Percentiles rank a stretch among this genome's conserved stretches.
Conservation (phyloP, 345 rosid species). For the Brassica nigra region DNA sequence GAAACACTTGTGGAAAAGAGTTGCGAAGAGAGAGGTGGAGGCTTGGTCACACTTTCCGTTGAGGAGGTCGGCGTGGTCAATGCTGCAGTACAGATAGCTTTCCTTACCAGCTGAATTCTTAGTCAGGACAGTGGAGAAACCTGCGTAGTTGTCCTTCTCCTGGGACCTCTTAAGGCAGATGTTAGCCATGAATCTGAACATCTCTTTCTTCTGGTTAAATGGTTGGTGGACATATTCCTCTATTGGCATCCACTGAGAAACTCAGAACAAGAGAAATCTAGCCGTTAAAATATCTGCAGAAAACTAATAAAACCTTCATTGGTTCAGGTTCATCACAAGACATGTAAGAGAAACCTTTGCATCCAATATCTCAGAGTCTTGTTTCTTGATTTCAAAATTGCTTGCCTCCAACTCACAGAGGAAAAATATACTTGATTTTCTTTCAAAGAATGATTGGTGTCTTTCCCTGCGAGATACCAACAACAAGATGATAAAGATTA, state of each 20-base stretch:
- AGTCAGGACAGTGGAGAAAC: constrained; percentile 49
- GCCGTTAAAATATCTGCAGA: neutral
- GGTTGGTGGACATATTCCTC: constrained; percentile 71
- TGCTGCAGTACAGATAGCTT: constrained; percentile 51
- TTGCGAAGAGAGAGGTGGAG: neutral
- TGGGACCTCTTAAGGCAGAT: constrained; percentile 51
- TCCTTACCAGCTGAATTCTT: constrained; percentile 49
- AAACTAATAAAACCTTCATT: neutral
- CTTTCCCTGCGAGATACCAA: constrained; percentile 49
- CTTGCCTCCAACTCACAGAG: constrained; percentile 53
- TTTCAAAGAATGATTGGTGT: constrained; percentile 48
- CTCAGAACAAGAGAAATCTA: neutral
- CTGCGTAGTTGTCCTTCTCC: constrained; percentile 36
- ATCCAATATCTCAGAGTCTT: constrained; percentile 57
- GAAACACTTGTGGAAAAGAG: neutral
- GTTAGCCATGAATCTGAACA: constrained; percentile 51
- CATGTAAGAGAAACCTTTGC: constrained; percentile 48
- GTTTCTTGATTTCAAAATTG: constrained; percentile 48
- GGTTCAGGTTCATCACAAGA: neutral
- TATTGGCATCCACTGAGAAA: constrained; percentile 73
- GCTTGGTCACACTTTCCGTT: neutral
- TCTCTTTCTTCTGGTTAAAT: constrained; percentile 39
- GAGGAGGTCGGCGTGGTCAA: constrained; percentile 6
- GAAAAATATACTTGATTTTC: constrained; percentile 59
- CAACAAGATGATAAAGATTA: neutral